Conservation (phyloP, 2,329 filamentous ascomycete species). For the Lachnellula suecica region DNA sequence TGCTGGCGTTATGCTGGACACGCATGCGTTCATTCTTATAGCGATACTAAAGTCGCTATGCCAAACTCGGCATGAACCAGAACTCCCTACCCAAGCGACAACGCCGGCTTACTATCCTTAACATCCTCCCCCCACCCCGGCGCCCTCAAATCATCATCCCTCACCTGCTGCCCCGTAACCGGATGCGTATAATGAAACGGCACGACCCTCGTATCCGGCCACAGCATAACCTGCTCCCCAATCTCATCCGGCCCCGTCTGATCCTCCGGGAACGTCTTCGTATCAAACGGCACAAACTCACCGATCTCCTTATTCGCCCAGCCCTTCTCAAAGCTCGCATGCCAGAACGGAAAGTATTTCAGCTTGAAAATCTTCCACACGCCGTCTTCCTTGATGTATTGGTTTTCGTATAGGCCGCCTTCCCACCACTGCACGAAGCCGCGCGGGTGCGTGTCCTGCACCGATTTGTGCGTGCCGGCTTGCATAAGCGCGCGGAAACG, state of each 20-base stretch:
- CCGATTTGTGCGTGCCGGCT: slow-evolving; percentile 51
- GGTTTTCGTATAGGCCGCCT: slow-evolving; percentile 57
- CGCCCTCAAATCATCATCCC: slow-evolving; percentile 48
- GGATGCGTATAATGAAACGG: slow-evolving; percentile 54
- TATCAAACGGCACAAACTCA: slow-evolving; percentile 53
- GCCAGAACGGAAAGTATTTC: slow-evolving; percentile 59
- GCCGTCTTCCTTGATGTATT: slow-evolving; percentile 56
- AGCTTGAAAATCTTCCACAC: slow-evolving; percentile 54
- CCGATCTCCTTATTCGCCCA: slow-evolving; percentile 50
- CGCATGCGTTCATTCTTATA: no score
- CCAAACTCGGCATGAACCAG: no score
- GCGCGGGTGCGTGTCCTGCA: slow-evolving; percentile 49
- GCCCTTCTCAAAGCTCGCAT: slow-evolving; percentile 51
- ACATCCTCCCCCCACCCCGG: slow-evolving; percentile 44
- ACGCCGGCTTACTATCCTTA: slow-evolving; percentile 38
- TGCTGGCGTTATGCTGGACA: no score
- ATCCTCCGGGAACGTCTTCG: slow-evolving; percentile 47
- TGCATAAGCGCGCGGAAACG: slow-evolving; percentile 56
- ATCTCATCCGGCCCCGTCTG: slow-evolving; percentile 51
- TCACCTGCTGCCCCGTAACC: slow-evolving; percentile 44
- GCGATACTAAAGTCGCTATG: no score
- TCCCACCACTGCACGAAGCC: slow-evolving; percentile 58
- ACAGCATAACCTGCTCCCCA: slow-evolving; percentile 52
- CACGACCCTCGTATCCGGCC: slow-evolving; percentile 54
- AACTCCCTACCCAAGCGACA: slow-evolving; percentile 39